phyloP scores from a whole-genome alignment of 345 rosid genomes.

The Gynandropsis gynandra region DNA sequence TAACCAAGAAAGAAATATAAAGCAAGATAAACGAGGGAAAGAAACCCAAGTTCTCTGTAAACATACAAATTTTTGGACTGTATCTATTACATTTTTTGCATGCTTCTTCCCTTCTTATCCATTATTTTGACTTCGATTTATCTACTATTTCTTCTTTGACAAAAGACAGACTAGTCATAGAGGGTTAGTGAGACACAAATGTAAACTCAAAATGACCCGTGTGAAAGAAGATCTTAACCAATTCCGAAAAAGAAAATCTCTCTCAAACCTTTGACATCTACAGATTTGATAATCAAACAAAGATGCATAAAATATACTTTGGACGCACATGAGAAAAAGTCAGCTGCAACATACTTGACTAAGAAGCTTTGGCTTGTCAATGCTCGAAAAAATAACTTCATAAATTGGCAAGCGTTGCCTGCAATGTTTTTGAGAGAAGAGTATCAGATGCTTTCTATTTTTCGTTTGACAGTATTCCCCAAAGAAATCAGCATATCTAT shows the following conservation, averaged over 20 bases:
- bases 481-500: neutral
- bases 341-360: conserved; percentile 42
- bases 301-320: neutral
- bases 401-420: conserved; percentile 49
- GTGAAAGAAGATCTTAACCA: no score
- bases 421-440: conserved; percentile 25
- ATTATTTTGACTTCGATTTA: no score
- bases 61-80: no score
- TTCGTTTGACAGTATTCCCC: neutral
- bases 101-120: no score
- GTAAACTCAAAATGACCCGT: no score
- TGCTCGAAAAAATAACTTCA: conserved; percentile 64
- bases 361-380: conserved; percentile 71
- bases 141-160: no score
- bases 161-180: no score
- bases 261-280: neutral
- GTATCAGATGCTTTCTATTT: neutral
- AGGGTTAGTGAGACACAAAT: no score
- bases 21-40: no score
- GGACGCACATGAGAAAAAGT: neutral
- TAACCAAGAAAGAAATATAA: no score
- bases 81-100: no score
- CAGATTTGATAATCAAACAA: neutral
- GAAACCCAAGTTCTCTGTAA: no score
- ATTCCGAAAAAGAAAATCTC: neutral